A percentile compares a stretch with the other conserved stretches of the same genome.
Conservation (phyloP, 2,329 filamentous ascomycete species). For the Verticillium alfalfae region DNA sequence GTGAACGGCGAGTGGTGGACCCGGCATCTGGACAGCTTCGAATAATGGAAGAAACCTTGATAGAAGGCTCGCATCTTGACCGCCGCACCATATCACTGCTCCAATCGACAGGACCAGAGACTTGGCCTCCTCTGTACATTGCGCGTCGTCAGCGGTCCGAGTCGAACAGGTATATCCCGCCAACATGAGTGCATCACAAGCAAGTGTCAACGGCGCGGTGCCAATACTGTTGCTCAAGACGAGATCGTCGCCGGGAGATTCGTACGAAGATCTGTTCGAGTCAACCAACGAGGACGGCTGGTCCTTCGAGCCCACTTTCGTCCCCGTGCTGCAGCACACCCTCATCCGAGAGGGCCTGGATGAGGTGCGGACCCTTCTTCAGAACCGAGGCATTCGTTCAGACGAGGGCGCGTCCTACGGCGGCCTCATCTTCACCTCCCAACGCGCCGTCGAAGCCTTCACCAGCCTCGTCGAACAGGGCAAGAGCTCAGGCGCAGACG, state of each 20-base stretch:
- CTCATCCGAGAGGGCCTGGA: slow-evolving; percentile 56
- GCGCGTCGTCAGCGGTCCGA: no score
- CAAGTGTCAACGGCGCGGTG: slow-evolving; percentile 15
- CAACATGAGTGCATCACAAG: slow-evolving; percentile 5
- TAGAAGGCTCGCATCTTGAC: background rate
- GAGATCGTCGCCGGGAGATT: slow-evolving; percentile 63
- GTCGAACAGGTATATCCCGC: background rate
- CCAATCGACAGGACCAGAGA: background rate
- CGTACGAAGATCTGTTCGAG: slow-evolving; percentile 65
- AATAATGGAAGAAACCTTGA: background rate
- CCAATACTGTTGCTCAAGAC: slow-evolving; percentile 75
- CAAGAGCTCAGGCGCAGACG: slow-evolving; percentile 26
- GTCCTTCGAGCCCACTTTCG: slow-evolving; percentile 60
- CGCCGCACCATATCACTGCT: background rate
- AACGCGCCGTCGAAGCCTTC: slow-evolving; percentile 78
- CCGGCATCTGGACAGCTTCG: background rate
- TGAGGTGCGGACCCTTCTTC: slow-evolving; percentile 46
- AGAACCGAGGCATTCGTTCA: slow-evolving; percentile 30
- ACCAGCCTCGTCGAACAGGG: slow-evolving; percentile 51
- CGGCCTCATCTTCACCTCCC: slow-evolving; percentile 79
- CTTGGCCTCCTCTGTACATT: background rate
- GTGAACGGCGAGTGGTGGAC: background rate
- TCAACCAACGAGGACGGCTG: slow-evolving; percentile 25
- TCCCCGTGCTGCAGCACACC: slow-evolving; percentile 70
- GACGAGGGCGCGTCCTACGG: slow-evolving; percentile 47